Percentiles rank a stretch among this genome's conserved stretches.
Evolutionary conservation across 345 rosid genomes (phyloP).

Genomic region (Arabis alpina): DNA sequence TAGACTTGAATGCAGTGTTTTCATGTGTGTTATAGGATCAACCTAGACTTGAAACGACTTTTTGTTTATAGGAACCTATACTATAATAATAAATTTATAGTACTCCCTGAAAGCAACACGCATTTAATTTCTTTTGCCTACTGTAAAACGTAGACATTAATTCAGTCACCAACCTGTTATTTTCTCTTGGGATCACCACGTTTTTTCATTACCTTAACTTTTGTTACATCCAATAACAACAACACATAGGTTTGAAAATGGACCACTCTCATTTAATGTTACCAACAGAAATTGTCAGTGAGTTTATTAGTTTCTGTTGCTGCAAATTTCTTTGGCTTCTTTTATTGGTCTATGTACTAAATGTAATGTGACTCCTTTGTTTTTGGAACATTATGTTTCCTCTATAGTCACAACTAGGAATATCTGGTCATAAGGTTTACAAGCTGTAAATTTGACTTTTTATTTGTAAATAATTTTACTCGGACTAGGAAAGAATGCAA

Average conservation of each 20-base stretch:
- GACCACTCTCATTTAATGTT: conserved; percentile 10
- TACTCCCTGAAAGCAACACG: neutral
- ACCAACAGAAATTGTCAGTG: conserved; percentile 7
- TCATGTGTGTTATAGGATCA: neutral
- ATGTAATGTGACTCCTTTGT: neutral
- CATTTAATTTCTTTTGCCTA: neutral
- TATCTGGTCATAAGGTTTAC: neutral
- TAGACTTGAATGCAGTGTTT: conserved; percentile 2
- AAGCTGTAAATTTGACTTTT: neutral
- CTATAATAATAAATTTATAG: neutral
- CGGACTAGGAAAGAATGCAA: no score
- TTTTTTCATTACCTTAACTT: neutral
- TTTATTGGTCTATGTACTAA: neutral
- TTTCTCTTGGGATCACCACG: neutral
- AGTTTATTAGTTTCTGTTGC: neutral
- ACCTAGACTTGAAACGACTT: conserved; percentile 8
- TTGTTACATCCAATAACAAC: conserved; percentile 8
- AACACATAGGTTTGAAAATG: neutral
- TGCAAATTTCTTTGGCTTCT: neutral
- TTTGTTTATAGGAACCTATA: conserved; percentile 4
- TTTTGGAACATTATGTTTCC: neutral
- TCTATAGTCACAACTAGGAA: neutral
- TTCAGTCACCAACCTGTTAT: neutral
- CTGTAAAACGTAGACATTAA: neutral
- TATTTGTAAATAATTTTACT: neutral